phyloP scores from a whole-genome alignment of 2,329 filamentous ascomycete species.

The Gaeumannomyces tritici region DNA sequence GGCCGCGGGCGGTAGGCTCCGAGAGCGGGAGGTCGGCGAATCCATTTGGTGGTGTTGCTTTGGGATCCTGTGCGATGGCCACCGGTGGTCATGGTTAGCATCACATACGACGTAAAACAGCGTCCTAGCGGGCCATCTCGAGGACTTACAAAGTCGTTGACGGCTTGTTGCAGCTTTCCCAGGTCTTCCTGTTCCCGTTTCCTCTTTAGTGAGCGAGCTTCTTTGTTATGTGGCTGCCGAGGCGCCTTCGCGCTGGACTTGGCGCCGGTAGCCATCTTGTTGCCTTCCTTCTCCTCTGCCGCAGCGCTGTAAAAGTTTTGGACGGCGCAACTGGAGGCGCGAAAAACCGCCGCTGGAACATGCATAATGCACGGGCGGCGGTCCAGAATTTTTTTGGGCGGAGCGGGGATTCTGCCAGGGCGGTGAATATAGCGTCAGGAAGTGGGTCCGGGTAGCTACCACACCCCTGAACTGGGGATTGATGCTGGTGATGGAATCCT shows the following conservation, averaged over 20 bases:
- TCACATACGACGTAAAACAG: background rate
- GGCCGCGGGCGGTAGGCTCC: slow-evolving; percentile 64
- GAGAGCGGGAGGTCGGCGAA: slow-evolving; percentile 86
- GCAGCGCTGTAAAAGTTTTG: background rate
- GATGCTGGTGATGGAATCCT: no score
- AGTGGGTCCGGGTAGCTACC: background rate
- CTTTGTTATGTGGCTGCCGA: slow-evolving; percentile 5
- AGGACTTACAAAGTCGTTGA: slow-evolving; percentile 10
- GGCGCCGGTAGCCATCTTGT: slow-evolving; percentile 2
- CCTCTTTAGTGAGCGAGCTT: slow-evolving; percentile 15
- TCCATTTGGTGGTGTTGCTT: slow-evolving; percentile 47
- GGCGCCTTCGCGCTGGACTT: slow-evolving; percentile 2
- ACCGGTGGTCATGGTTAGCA: slow-evolving; percentile 17
- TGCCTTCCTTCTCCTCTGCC: background rate
- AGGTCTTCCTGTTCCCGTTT: slow-evolving; percentile 16
- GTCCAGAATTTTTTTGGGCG: background rate
- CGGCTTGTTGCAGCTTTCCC: slow-evolving; percentile 13
- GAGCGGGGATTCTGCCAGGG: background rate
- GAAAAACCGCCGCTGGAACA: background rate
- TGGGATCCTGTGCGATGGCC: slow-evolving; percentile 43
- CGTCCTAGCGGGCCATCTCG: background rate
- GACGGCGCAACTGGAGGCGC: background rate
- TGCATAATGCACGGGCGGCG: background rate
- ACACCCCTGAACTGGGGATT: background rate
- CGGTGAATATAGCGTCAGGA: background rate